phyloP scores from a whole-genome alignment of 1,139 yeast species.

The Magnusiomyces ingens region DNA sequence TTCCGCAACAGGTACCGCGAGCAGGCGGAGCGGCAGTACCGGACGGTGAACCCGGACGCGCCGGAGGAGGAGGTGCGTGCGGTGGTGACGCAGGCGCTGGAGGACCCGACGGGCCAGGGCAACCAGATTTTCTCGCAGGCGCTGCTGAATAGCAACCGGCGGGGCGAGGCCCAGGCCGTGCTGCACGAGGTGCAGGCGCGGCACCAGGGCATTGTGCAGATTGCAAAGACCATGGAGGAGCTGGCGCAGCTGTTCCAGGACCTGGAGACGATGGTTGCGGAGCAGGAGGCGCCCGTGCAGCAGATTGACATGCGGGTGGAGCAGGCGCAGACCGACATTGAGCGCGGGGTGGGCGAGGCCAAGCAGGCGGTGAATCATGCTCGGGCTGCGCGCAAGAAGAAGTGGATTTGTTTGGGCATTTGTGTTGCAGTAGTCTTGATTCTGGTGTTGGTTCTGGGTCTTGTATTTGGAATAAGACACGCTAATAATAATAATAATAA shows the following conservation, averaged over 20 bases:
- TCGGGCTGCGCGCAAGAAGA: slow-evolving; percentile 85
- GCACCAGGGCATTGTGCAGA: slow-evolving; percentile 90
- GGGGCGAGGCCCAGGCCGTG: slow-evolving; percentile 96
- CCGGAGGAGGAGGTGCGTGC: slow-evolving; percentile 74
- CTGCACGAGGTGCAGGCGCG: slow-evolving; percentile 93
- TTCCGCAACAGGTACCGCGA: slow-evolving; percentile 78
- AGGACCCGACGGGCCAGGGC: not conserved
- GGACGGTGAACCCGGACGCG: slow-evolving; percentile 85
- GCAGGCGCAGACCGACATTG: slow-evolving; percentile 83
- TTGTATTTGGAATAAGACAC: slow-evolving; percentile 29
- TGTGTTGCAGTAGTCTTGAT: slow-evolving; percentile 59
- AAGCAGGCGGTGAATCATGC: slow-evolving; percentile 86
- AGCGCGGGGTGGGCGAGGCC: slow-evolving; percentile 92
- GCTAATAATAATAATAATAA: too few species aligned
- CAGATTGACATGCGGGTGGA: slow-evolving; percentile 76
- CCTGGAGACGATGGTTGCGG: slow-evolving; percentile 94
- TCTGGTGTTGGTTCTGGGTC: slow-evolving; percentile 52
- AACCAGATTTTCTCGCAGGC: slow-evolving; percentile 95
- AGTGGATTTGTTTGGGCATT: slow-evolving; percentile 77
- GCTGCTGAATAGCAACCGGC: slow-evolving; percentile 79
- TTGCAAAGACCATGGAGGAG: slow-evolving; percentile 94
- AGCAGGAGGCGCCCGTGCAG: slow-evolving; percentile 85
- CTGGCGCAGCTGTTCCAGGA: slow-evolving; percentile 90
- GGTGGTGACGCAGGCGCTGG: slow-evolving; percentile 64
- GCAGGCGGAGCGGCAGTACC: slow-evolving; percentile 90